Percentiles rank a stretch among this genome's conserved stretches.
Evolutionary conservation across 805 yeast genomes (phyloP).

Genomic region (Yamadazyma nakazawae): DNA sequence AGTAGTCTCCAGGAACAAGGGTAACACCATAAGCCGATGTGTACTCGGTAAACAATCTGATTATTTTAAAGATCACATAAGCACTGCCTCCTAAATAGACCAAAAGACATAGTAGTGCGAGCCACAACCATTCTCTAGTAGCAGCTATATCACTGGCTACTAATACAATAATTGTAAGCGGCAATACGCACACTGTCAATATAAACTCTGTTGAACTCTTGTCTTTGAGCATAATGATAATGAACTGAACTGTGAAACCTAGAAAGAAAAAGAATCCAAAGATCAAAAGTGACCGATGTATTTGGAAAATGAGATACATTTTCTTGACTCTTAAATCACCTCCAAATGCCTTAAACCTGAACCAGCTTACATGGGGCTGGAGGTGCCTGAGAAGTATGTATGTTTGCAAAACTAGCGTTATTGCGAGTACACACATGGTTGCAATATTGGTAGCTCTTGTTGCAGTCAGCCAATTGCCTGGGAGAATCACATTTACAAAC

Average conservation of each 20-base stretch:
- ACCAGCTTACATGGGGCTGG: conserved; percentile 43
- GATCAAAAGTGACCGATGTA: conserved; percentile 29
- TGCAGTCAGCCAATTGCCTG: conserved; percentile 26
- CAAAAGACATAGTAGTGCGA: conserved; percentile 25
- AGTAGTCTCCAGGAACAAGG: conserved; percentile 31
- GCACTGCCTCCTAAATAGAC: conserved; percentile 40
- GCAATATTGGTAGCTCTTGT: conserved; percentile 41
- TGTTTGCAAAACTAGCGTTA: conserved; percentile 29
- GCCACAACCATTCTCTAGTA: conserved; percentile 28
- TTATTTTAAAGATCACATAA: conserved; percentile 45
- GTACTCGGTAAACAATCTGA: conserved; percentile 42
- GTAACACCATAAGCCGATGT: conserved; percentile 31
- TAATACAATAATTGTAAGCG: conserved; percentile 39
- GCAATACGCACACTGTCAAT: conserved; percentile 44
- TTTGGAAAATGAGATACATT: conserved; percentile 36
- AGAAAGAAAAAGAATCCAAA: conserved; percentile 42
- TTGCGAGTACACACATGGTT: conserved; percentile 38
- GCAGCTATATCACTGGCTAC: conserved; percentile 35
- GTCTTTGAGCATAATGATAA: conserved; percentile 41
- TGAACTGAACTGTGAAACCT: conserved; percentile 49
- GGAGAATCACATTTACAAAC: conserved; percentile 18
- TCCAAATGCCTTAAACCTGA: conserved; percentile 46
- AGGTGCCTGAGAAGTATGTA: conserved; percentile 29
- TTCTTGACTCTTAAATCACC: conserved; percentile 40
- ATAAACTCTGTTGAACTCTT: conserved; percentile 41